Base-by-base conservation (phyloP, 495 filamentous ascomycete genomes). In the Penicillium manginii region DNA sequence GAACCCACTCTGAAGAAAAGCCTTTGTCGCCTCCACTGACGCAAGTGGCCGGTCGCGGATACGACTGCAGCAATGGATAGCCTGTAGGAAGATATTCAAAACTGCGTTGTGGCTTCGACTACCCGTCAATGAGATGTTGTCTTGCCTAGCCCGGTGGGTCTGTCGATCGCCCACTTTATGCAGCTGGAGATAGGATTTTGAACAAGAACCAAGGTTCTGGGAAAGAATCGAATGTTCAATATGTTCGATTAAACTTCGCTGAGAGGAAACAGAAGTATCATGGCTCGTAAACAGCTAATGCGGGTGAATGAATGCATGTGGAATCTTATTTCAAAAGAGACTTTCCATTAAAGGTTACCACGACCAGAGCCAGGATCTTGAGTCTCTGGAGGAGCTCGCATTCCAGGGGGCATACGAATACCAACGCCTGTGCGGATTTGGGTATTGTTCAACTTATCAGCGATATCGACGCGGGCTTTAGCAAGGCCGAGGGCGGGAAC, bases 401-500 rank as follows among this genome's bases (percentile, higher is more conserved):
- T 80, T 15, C 69, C 68, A 50, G 77, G 75, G 32, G 77, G 77
- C 48, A 78, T 50, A 37, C 77, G 73, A 52, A 78, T 78, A 4
- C 73, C 74, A 58, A 73, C 47, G 12, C 63, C 64, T 4, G 67
- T 62, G 19, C 67, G 59, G 26, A 15, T 15, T 22, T 54, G 63
- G 26, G 46, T 53, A 9, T 60, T 17, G 45, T 63, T 70, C 8
- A 65, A 58, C 47, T 64, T 66, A 14, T 70, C 66, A 21, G 67
- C 64, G 15, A 80, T 87, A 73, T 98, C 96, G 15, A 97, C 85
- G 60, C 88, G 85, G 50, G 89, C 87, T 71, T 86, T 89, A 35
- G 90, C 86, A 55, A 97, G 75, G 57, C 86, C 91, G 64, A 97
- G 92, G 9, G 88, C 92, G n/a, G 96, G 96, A 18, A 91, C 86